These are phyloP conservation scores for Sporothrix variecibatus DNA, from an alignment of 2,329 filamentous ascomycete species.

Conservation along the genomic window DNA sequence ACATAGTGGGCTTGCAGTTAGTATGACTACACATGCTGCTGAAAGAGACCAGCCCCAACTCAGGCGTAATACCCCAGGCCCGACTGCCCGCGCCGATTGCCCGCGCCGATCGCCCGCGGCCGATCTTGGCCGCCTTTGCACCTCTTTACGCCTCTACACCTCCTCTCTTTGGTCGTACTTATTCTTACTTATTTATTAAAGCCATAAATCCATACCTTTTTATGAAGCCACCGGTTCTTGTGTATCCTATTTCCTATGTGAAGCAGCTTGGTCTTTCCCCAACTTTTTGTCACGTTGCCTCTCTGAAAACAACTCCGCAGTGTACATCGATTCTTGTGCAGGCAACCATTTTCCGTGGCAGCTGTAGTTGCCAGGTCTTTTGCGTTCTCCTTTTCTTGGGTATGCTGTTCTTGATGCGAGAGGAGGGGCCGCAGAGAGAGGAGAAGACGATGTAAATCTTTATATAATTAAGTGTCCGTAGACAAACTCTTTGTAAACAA, in stretches of 20 bases:
- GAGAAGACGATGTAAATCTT: neutral
- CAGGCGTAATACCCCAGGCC: too few species aligned
- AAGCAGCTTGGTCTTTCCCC: neutral
- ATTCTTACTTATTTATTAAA: neutral
- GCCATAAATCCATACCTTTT: neutral
- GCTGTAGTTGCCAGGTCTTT: neutral
- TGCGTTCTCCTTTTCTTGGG: neutral
- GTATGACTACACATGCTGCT: too few species aligned
- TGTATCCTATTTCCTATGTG: constrained; percentile 5
- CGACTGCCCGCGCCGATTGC: neutral
- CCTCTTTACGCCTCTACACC: neutral
- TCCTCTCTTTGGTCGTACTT: neutral
- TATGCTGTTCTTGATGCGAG: neutral
- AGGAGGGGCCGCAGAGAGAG: neutral
- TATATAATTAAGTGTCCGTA: neutral
- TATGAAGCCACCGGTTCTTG: neutral
- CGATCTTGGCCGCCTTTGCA: neutral
- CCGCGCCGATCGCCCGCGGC: neutral
- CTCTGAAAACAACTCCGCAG: neutral
- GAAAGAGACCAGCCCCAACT: too few species aligned
- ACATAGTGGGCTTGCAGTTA: too few species aligned
- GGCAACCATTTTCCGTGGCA: constrained; percentile 3
- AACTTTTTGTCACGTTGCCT: neutral
- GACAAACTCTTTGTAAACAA: neutral
- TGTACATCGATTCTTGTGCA: neutral